Percentiles rank a stretch among this genome's conserved stretches.
Conservation (phyloP, 1,139 yeast species). For the Pneumocystis sp. region DNA sequence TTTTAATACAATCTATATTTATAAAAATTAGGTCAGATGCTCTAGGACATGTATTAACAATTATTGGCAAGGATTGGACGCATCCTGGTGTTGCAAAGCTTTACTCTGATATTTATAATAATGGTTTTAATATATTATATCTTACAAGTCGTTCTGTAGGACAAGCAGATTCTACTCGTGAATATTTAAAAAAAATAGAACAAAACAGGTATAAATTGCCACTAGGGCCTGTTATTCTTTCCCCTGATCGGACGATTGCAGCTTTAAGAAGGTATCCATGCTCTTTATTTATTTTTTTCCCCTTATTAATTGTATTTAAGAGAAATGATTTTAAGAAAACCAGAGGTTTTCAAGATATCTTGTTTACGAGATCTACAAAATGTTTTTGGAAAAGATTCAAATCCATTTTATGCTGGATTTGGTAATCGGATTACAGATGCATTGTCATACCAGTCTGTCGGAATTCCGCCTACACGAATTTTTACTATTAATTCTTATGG, state of each 20-base stretch:
- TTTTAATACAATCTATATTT: neutral
- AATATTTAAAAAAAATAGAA: conserved; percentile 60
- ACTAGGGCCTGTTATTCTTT: conserved; percentile 80
- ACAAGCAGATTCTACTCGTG: conserved; percentile 83
- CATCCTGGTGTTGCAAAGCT: conserved; percentile 89
- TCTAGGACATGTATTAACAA: conserved; percentile 83
- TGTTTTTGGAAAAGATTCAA: conserved; percentile 32
- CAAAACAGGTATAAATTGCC: conserved; percentile 54
- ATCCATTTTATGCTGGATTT: conserved; percentile 94
- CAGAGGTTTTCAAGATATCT: conserved; percentile 97
- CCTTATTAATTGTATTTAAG: conserved; percentile 28
- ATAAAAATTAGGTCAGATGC: conserved; percentile 53
- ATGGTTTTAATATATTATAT: conserved; percentile 88
- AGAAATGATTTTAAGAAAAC: conserved; percentile 85
- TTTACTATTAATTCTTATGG: conserved; percentile 95
- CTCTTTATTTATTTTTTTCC: neutral
- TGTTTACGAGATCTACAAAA: conserved; percentile 76
- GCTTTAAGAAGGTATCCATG: conserved; percentile 34
- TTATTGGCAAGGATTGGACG: conserved; percentile 96
- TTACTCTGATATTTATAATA: conserved; percentile 66
- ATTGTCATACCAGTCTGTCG: conserved; percentile 81
- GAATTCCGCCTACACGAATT: conserved; percentile 85
- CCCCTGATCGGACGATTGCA: conserved; percentile 95
- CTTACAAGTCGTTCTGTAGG: conserved; percentile 93
- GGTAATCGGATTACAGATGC: conserved; percentile 98